Evolutionary conservation across 257 asterid genomes (phyloP), one percentile per base, ranked within the genome.

Genomic region (Solanum gandarillasii): DNA sequence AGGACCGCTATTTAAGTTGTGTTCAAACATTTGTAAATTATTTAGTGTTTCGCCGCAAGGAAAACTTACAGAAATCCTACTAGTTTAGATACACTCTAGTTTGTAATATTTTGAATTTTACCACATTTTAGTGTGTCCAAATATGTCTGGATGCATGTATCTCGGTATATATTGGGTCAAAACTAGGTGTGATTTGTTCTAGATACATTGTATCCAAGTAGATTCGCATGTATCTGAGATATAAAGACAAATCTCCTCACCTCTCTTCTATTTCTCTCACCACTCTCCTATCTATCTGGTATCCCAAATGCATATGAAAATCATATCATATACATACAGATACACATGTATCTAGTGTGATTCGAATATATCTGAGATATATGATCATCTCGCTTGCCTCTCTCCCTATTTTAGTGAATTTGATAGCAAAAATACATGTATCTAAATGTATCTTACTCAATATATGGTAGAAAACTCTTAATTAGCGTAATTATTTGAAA

Each of bases 51-150:
- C 9, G 2, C 65, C 11, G 14, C 0, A 43, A 43, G 16, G 52
- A 43, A 12, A 43, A 43, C 16, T 43, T 43, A 43, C 52, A 43
- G 16, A 43, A 43, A 43, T 43, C 52, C 5, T 12, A 43, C 52
- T 12, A 43, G 52, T 43, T 43, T 43, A 4, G 16, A 39, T 39
- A 39, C 12, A 10, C 46, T 41, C 5, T 41, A 41, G 48, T 43
- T 52, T 52, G n/a, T 52, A 52, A 18, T 52, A 18, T 52, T 52
- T 52, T 1, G 0, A 52, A 52, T 52, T 7, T 52, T 52, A 52
- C 1, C 9, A 52, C 0, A 18, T 18, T 6, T 52, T 52, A 7
- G n/a, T 52, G n/a, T 0, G 10, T 18, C 0, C 9, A 52, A 0
- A 52, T 52, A 6, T 4, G 2, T 6, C 9, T 0, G 0, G 23